Evolutionary conservation across 176 grass and related monocot genomes (phyloP).

Genomic region (Microstegium vimineum): DNA sequence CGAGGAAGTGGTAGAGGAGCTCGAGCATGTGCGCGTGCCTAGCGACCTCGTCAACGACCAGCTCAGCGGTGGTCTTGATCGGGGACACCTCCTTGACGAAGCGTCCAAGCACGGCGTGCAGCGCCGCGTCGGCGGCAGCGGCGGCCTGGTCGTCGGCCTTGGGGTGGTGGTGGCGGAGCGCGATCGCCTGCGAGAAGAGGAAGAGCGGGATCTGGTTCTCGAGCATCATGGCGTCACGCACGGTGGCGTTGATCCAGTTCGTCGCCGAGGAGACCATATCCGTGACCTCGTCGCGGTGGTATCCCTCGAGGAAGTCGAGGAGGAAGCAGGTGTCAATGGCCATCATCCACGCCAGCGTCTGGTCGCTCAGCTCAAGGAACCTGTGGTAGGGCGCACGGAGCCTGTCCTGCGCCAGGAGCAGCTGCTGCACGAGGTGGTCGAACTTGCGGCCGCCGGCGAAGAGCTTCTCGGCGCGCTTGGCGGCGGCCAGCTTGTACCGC

Average conservation of each 20-base stretch:
- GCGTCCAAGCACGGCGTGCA: background rate
- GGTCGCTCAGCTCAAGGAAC: conserved; percentile 58
- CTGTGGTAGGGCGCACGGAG: conserved; percentile 64
- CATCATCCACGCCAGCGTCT: conserved; percentile 86
- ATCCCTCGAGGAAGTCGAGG: conserved; percentile 67
- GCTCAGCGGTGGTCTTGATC: conserved; percentile 45
- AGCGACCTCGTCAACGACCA: conserved; percentile 13
- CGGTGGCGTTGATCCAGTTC: conserved; percentile 61
- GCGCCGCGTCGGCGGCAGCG: background rate
- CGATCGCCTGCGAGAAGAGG: conserved; percentile 43
- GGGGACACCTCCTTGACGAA: conserved; percentile 62
- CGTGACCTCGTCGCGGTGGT: conserved; percentile 26
- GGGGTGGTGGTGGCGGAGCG: conserved; percentile 20
- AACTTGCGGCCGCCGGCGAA: conserved; percentile 45
- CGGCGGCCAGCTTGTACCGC: conserved; percentile 78
- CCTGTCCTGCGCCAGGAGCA: conserved; percentile 32
- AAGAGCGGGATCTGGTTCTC: conserved; percentile 80
- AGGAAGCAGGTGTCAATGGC: conserved; percentile 67
- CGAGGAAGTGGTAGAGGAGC: conserved; percentile 57
- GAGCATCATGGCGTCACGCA: conserved; percentile 75
- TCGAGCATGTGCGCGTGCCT: conserved; percentile 61
- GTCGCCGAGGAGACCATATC: conserved; percentile 53
- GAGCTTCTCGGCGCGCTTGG: conserved; percentile 70
- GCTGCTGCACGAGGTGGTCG: conserved; percentile 49
- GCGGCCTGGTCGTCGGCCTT: conserved; percentile 18